Percentiles rank a stretch among this genome's conserved stretches.
These are phyloP conservation scores for Microcos paniculata DNA, from an alignment of 345 rosid species.

Conservation along the genomic window DNA sequence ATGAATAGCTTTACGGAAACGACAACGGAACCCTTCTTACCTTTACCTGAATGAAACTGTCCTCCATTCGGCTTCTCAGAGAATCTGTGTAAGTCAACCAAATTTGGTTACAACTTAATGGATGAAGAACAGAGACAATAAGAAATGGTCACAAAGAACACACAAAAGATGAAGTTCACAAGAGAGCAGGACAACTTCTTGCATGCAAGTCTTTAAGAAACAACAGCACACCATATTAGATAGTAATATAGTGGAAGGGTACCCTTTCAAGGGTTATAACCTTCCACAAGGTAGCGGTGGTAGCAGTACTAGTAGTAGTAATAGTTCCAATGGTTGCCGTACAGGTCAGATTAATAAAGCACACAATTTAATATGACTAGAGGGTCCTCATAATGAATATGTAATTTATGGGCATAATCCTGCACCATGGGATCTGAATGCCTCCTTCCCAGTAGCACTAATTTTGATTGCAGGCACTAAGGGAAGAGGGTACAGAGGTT, in stretches of 20 bases:
- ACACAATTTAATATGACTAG: conserved; percentile 9
- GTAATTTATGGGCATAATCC: conserved; percentile 6
- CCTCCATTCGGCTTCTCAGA: too few relatives aligned
- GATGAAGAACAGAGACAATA: not conserved
- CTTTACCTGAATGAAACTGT: not conserved
- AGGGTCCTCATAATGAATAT: not conserved
- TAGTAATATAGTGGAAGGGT: not conserved
- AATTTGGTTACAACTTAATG: not conserved
- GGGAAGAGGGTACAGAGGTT: conserved; percentile 3
- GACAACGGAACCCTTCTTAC: not conserved
- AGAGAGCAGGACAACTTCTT: not conserved
- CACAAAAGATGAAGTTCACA: not conserved
- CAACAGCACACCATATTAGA: not conserved
- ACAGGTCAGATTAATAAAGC: not conserved
- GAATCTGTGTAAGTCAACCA: not conserved
- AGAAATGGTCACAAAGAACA: not conserved
- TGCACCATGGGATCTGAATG: conserved; percentile 10
- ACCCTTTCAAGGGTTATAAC: conserved; percentile 11
- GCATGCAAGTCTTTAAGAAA: conserved; percentile 7
- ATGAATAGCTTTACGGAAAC: not conserved
- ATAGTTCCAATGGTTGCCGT: not conserved
- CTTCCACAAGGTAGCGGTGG: not conserved
- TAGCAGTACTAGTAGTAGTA: not conserved
- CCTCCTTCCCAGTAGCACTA: not conserved
- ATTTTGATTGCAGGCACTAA: not conserved